Conservation (phyloP, 306 rosid species). For the Cucurbita moschata region DNA sequence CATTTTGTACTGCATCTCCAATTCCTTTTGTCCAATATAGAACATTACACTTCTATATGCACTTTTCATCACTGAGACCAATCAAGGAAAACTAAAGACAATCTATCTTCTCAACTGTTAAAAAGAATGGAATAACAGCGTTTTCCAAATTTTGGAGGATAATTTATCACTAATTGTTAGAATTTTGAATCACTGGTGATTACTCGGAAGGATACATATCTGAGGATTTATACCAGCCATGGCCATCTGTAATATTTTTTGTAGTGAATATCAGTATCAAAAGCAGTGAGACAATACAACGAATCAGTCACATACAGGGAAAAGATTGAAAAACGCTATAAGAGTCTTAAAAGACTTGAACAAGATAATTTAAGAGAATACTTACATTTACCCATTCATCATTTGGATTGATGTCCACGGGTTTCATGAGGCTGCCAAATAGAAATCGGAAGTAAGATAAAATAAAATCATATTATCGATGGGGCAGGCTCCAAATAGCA, state of each 20-base stretch:
- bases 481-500: background rate
- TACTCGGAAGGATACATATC: constrained; percentile 67
- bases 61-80: constrained; percentile 68
- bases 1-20: constrained; percentile 89
- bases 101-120: background rate
- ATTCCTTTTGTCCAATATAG: constrained; percentile 80
- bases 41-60: constrained; percentile 92
- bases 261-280: constrained; percentile 13
- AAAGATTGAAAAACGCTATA: background rate
- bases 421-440: constrained; percentile 78
- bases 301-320: background rate
- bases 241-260: constrained; percentile 60
- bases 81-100: constrained; percentile 27
- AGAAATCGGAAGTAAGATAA: constrained; percentile 12
- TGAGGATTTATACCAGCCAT: constrained; percentile 93
- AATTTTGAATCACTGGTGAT: background rate
- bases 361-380: constrained; percentile 9
- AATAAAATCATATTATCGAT: background rate
- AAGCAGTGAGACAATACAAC: constrained; percentile 6
- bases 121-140: background rate
- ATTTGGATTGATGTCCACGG: constrained; percentile 79
- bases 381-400: constrained; percentile 95
- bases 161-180: background rate
- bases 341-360: background rate
- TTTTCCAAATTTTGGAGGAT: background rate